Evolutionary conservation across 2,329 filamentous ascomycete genomes (phyloP), one percentile per base, ranked within the genome.

Genomic region (Aspergillus tubingensis): DNA sequence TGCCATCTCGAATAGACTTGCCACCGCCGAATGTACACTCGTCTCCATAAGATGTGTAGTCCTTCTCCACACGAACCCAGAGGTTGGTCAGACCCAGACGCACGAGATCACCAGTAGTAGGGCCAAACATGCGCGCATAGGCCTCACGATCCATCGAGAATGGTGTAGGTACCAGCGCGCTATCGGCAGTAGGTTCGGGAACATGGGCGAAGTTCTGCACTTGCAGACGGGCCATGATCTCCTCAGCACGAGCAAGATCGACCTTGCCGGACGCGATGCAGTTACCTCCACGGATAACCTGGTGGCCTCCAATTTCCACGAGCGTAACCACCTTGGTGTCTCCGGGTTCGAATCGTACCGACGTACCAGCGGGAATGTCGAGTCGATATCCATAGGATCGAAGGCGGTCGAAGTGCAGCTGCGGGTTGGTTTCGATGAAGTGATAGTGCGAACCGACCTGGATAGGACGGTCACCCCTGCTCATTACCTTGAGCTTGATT

Each of bases 11-110:
- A 60, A 98, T 79, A 39, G 92, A 95, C 82, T 98, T 98, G 50
- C 94, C 94, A 48, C 94, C 94, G 15, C 94, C 94, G 76, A 98
- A 98, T 65, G 92, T 90, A 75, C 93, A 97, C 79, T 98, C 94
- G 65, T 98, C 94, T 8, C 94, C 94, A 72, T 96, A 96, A 4
- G 82, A 80, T 0, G 93, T 94, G 69, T 89, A 80, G 72, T 98
- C 94, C 63, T 88, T 89, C 78, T 98, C 94, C 5, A 98, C 91
- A 75, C 88, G 86, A 70, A 98, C 83, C 92, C 93, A 97, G 8
- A 98, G 82, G 74, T 96, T 89, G 2, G 93, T 98, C 63, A 86
- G 84, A 0, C 91, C 93, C 17, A 98, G 80, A 25, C 91, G 83
- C 38, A 98, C 86, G n/a, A 88, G 72, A 76, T 98, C 94, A 3